Base-by-base conservation (phyloP, 768 basidiomycete species). In the Lyophyllum shimeji region DNA sequence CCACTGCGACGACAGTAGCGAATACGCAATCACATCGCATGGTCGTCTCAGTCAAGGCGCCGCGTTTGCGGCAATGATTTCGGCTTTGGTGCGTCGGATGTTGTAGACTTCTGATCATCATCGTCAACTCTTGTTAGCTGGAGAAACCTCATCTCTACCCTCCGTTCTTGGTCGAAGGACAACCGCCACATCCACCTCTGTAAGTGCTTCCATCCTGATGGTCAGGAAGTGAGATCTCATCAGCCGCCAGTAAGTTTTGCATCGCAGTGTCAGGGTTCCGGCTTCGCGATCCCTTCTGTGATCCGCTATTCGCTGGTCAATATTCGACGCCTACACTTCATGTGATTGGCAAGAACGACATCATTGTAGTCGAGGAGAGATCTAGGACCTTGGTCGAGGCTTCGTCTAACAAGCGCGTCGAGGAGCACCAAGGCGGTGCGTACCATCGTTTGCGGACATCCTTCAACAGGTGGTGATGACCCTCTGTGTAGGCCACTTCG, bases 391-490 rank as follows among this genome's bases (percentile, higher is more conserved):
- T 93, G 5, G 68, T 90, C 15, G 74, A 77, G 7, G 70, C 81
- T 9, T 87, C 87, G 25, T 63, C 66, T 1, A 79, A 80, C 45
- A 76, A 77, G 27, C 79, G 91, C 11, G 80, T 94, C 8, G 90
- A 90, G 65, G 79, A 78, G 60, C 93, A 95, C 55, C 83, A 84
- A 23, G 93, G 93, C 51, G 93, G 93, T 92, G 54, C 27, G 85
- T 71, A 18, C 39, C n/a, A 21, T 40, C 15, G 18, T 44, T 44
- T 1, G 50, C 17, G 47, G n/a, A 50, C 46, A 42, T 13, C 34
- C 17, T 29, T 17, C 34, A 37, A 27, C 15, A 40, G 8, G 13
- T 44, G 34, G 46, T 21, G 23, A 29, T 43, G 18, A 27, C 46
- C 18, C 12, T 44, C 31, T 21, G 1, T 6, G 18, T 20, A 93